phyloP scores from a whole-genome alignment of 257 asterid species.

The Solanum sejunctum region DNA sequence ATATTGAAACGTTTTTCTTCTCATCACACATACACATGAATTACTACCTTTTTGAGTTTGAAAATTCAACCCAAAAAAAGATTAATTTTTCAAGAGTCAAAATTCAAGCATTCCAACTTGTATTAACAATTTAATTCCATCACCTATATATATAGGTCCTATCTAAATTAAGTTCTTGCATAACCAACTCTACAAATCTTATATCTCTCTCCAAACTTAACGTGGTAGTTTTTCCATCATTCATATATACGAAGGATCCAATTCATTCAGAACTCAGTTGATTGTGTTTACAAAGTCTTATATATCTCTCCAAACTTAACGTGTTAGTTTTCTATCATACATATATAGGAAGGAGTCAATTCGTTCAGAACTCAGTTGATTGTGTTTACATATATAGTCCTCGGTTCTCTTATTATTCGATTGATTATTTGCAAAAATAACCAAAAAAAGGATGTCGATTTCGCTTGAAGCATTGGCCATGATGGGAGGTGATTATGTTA shows the following conservation, averaged over 20 bases:
- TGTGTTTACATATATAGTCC: not conserved
- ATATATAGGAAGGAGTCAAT: not conserved
- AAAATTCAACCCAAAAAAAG: not conserved
- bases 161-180: not conserved
- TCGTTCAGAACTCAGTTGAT: not conserved
- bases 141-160: not conserved
- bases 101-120: not conserved
- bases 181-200: not conserved
- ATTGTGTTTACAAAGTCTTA: not conserved
- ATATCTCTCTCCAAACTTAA: not conserved
- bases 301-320: not conserved
- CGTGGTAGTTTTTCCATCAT: not conserved
- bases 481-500: conserved; percentile 23
- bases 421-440: not conserved
- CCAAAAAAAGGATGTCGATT: conserved; percentile 3
- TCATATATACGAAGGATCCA: not conserved
- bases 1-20: not conserved
- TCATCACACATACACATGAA: too few species aligned
- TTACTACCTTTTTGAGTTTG: not conserved
- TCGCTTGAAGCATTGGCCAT: conserved; percentile 48
- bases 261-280: not conserved
- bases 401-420: not conserved
- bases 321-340: not conserved
- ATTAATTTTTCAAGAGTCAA: not conserved
- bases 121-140: not conserved